Evolutionary conservation across 768 basidiomycete species (phyloP), one percentile per base, ranked within the genome.

Genomic region (Phaeotremella skinneri): DNA sequence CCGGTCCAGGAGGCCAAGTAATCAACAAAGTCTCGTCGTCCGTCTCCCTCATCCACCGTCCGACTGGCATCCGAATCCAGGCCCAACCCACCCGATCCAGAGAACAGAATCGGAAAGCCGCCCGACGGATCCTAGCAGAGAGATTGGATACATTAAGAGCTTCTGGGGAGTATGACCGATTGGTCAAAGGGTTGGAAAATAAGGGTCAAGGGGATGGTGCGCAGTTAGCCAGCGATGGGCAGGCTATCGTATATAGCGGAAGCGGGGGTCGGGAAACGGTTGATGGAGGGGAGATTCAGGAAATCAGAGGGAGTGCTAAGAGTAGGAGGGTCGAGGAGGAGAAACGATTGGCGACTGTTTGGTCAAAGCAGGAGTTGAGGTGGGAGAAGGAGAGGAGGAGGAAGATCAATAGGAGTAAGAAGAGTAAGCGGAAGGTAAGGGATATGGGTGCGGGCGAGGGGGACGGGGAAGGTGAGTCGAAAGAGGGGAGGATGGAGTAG

Each of bases 1-100:
- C 89, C 71, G 92, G 91, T 17, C 91, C 91, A 61, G 92, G 92
- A 27, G 92, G 92, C n/a, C 92, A 97, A 81, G 91, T 90, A 26
- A 86, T 94, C 74, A 94, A 97, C 81, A 97, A 96, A 80, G 91
- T 90, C 59, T 83, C 80, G 86, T 92, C 77, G 7, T 72, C 69
- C 13, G 91, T 94, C 26, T 90, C 91, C 72, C 81, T 97, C 27
- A 79, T 90, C 39, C 92, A 97, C 74, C 87, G 85, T 66, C 91
- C 92, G 1, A 90, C 89, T 20, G 89, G 91, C 4, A 81, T 93
- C 51, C 85, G 92, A 37, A 88, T 94, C 14, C 80, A 84, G 2
- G 91, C 90, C 71, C 92, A 97, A 76, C 85, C 90, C 69, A 92
- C 91, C 4, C 86, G 92, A 45, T 92, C 90, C 2, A 78, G 92